Evolutionary conservation across 768 basidiomycete species (phyloP).

Genomic region (Holtermanniella nyarrowii): DNA sequence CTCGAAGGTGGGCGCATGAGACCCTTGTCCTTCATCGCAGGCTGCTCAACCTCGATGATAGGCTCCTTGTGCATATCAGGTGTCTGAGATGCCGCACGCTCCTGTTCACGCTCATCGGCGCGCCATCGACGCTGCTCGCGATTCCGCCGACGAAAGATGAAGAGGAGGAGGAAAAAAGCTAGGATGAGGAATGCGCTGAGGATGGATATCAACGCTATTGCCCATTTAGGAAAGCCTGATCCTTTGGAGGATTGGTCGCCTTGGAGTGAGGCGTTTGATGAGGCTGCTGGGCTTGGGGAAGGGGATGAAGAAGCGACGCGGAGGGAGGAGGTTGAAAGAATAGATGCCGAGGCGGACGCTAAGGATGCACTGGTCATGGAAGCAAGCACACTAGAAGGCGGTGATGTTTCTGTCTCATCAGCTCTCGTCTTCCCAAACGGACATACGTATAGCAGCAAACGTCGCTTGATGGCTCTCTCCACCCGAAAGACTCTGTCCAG

Average conservation of each 20-base stretch:
- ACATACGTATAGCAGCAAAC: conserved; percentile 64
- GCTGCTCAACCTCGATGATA: no score
- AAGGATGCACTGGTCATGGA: conserved; percentile 42
- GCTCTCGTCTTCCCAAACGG: background rate
- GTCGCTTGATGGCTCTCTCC: conserved; percentile 57
- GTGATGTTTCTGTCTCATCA: conserved; percentile 55
- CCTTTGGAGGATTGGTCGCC: conserved; percentile 39
- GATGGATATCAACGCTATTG: conserved; percentile 78
- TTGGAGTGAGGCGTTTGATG: conserved; percentile 36
- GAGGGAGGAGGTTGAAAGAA: background rate
- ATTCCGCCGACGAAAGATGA: conserved; percentile 53
- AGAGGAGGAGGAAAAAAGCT: conserved; percentile 62
- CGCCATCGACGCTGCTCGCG: conserved; percentile 23
- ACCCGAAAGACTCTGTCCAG: conserved; percentile 48
- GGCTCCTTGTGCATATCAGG: background rate
- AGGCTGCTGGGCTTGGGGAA: conserved; percentile 26
- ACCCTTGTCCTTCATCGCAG: background rate
- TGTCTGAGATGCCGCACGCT: background rate
- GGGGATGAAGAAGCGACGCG: conserved; percentile 5
- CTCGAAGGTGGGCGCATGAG: background rate
- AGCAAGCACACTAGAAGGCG: conserved; percentile 55
- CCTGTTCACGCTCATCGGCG: background rate
- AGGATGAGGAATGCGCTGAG: conserved; percentile 65
- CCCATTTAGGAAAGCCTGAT: conserved; percentile 69
- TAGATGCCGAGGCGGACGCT: no score